Evolutionary conservation across 192 early-diverging fungal species (phyloP).

Genomic region (Rhizophagus prolifer): DNA sequence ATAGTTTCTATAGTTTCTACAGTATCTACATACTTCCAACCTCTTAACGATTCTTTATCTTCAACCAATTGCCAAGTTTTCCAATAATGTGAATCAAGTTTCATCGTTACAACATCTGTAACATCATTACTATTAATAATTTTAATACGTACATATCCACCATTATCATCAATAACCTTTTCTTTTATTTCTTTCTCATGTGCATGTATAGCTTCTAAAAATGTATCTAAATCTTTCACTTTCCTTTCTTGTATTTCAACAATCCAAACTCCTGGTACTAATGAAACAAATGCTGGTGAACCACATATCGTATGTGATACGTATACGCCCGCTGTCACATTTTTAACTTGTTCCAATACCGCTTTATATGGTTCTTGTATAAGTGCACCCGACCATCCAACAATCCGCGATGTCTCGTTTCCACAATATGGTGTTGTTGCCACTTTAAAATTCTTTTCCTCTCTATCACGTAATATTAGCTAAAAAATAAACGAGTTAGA

Average conservation of each 20-base stretch:
- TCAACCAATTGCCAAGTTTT: conserved; percentile 63
- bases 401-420: conserved; percentile 61
- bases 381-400: conserved; percentile 86
- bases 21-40: conserved; percentile 41
- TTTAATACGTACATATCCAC: conserved; percentile 57
- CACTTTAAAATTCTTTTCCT: conserved; percentile 62
- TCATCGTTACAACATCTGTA: conserved; percentile 67
- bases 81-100: conserved; percentile 78
- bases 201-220: conserved; percentile 53
- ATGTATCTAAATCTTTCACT: conserved; percentile 61
- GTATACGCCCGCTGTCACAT: conserved; percentile 64
- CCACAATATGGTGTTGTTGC: conserved; percentile 59
- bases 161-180: conserved; percentile 36
- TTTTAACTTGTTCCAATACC: conserved; percentile 62
- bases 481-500: conserved; percentile 6
- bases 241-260: conserved; percentile 65
- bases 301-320: conserved; percentile 58
- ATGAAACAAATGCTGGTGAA: conserved; percentile 57
- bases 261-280: conserved; percentile 70
- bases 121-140: conserved; percentile 53
- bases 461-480: conserved; percentile 69
- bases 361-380: conserved; percentile 74
- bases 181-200: conserved; percentile 51
- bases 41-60: conserved; percentile 43
- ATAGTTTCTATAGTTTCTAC: no score